phyloP scores from a whole-genome alignment of 371 early-diverging fungal genomes.

The Lichtheimia ornata region DNA sequence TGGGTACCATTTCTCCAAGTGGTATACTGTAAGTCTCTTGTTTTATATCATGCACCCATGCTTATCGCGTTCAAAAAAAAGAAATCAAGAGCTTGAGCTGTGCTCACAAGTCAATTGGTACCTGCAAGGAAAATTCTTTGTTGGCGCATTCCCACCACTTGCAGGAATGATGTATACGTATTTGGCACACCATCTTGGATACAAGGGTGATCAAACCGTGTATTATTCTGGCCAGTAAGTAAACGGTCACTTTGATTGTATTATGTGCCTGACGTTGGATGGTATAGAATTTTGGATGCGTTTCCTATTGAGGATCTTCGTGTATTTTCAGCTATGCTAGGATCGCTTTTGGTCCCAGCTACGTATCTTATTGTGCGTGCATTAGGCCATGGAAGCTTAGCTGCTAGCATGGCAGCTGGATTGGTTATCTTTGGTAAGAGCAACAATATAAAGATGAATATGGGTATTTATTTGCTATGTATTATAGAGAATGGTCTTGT shows the following conservation, averaged over 20 bases:
- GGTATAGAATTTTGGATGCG: slow-evolving; percentile 17
- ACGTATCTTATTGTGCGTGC: slow-evolving; percentile 29
- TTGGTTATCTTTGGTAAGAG: slow-evolving; percentile 34
- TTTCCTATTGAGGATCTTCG: slow-evolving; percentile 32
- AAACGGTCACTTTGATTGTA: too few species aligned
- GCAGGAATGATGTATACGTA: slow-evolving; percentile 89
- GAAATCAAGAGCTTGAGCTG: slow-evolving; percentile 24
- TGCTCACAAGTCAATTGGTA: slow-evolving; percentile 43
- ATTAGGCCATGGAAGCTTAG: slow-evolving; percentile 26
- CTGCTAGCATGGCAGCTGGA: slow-evolving; percentile 34
- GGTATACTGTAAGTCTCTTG: too few species aligned
- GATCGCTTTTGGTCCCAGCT: slow-evolving; percentile 29
- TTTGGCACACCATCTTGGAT: slow-evolving; percentile 72
- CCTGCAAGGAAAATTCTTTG: slow-evolving; percentile 40
- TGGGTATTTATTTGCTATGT: background rate
- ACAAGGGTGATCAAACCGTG: slow-evolving; percentile 83
- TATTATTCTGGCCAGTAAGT: slow-evolving; percentile 79
- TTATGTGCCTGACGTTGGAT: background rate
- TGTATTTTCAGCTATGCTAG: slow-evolving; percentile 25
- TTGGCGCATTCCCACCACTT: slow-evolving; percentile 53
- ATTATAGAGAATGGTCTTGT: slow-evolving; percentile 30
- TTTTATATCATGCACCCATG: too few species aligned
- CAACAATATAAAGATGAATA: background rate
- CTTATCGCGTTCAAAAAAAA: background rate
- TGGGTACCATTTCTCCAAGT: too few species aligned